Conservation (phyloP, 2,329 filamentous ascomycete genomes). For the Penicillium paneum region DNA sequence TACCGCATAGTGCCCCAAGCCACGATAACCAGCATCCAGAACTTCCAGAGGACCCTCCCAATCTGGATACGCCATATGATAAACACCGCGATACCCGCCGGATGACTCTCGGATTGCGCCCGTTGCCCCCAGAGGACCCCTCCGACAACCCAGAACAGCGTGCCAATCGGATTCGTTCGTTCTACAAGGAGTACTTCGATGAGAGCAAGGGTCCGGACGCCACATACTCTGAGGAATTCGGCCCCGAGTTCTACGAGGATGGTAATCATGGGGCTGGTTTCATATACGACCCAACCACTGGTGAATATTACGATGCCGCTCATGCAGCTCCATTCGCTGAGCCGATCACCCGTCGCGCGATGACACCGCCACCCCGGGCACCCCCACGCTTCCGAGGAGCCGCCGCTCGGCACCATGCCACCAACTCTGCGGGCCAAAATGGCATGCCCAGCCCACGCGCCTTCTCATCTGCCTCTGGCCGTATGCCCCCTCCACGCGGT, state of each 20-base stretch:
- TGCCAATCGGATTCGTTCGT: slow-evolving; percentile 94
- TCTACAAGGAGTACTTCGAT: slow-evolving; percentile 99
- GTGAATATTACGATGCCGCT: slow-evolving; percentile 32
- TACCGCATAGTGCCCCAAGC: slow-evolving; percentile 10
- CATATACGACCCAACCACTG: slow-evolving; percentile 52
- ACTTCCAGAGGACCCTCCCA: slow-evolving; percentile 27
- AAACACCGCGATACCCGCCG: slow-evolving; percentile 46
- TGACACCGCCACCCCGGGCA: slow-evolving; percentile 83
- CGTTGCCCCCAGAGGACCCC: slow-evolving; percentile 81
- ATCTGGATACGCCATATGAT: slow-evolving; percentile 24
- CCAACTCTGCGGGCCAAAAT: slow-evolving; percentile 39
- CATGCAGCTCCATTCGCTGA: slow-evolving; percentile 67
- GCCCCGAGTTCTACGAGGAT: slow-evolving; percentile 66
- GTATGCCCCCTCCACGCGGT: slow-evolving; percentile 41
- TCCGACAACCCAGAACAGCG: slow-evolving; percentile 89
- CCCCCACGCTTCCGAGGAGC: slow-evolving; percentile 55
- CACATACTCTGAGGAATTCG: slow-evolving; percentile 72
- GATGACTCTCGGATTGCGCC: slow-evolving; percentile 66
- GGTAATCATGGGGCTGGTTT: slow-evolving; percentile 37
- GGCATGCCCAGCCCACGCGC: slow-evolving; percentile 53
- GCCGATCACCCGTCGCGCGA: slow-evolving; percentile 80
- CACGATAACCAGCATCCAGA: slow-evolving; percentile 18
- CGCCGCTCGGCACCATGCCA: slow-evolving; percentile 45
- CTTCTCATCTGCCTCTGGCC: slow-evolving; percentile 61
- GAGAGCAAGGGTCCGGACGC: slow-evolving; percentile 60